A percentile compares a stretch with the other conserved stretches of the same genome.
These are phyloP conservation scores for Daldinia decipiens DNA, from an alignment of 495 filamentous ascomycete species.

Conservation along the genomic window DNA sequence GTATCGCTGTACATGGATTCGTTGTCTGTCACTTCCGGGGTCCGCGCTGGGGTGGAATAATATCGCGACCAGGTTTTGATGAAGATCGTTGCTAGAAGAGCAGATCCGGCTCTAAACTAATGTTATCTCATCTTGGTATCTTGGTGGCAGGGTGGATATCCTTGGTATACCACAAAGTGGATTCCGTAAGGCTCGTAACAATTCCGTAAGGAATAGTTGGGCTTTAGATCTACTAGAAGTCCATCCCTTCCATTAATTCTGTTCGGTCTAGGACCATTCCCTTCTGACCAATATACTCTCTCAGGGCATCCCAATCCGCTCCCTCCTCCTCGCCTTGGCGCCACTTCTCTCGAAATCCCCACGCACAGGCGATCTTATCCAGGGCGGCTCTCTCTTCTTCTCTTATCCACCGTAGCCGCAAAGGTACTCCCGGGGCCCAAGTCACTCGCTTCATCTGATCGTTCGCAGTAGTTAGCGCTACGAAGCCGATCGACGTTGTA, in stretches of 20 bases:
- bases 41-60: constrained; percentile 16
- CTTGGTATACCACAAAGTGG: constrained; percentile 1
- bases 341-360: constrained; percentile 86
- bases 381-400: constrained; percentile 93
- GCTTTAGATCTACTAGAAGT: constrained; percentile 54
- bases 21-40: not conserved
- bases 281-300: constrained; percentile 79
- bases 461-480: constrained; percentile 85
- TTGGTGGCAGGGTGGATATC: no score
- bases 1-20: not conserved
- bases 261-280: constrained; percentile 90
- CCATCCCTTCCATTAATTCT: constrained; percentile 91
- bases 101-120: not conserved
- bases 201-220: not conserved
- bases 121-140: constrained; percentile 3
- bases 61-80: not conserved
- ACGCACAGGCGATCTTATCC: constrained; percentile 84
- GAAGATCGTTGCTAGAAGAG: not conserved
- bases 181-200: not conserved
- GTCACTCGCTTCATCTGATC: constrained; percentile 94
- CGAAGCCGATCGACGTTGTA: constrained; percentile 79
- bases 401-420: constrained; percentile 86
- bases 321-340: constrained; percentile 91
- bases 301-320: constrained; percentile 83
- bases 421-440: constrained; percentile 81